Evolutionary conservation across 2,329 filamentous ascomycete species (phyloP).

Genomic region (Basipetospora sp.): DNA sequence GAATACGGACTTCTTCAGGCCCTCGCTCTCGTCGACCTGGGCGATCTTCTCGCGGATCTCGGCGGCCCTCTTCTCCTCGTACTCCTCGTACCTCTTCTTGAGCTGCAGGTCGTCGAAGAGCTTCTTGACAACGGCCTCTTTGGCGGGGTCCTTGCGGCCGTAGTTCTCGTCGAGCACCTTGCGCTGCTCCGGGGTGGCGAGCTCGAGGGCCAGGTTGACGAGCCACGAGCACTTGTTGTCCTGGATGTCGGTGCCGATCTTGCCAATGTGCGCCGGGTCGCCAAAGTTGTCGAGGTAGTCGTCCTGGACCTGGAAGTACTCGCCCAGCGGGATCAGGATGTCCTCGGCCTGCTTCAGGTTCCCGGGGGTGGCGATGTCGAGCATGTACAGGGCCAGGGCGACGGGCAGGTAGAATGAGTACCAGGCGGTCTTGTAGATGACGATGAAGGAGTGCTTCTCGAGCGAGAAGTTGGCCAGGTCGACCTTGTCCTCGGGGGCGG

Average conservation of each 20-base stretch:
- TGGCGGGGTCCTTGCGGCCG: slow-evolving; percentile 71
- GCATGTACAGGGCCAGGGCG: slow-evolving; percentile 73
- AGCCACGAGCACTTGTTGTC: slow-evolving; percentile 99
- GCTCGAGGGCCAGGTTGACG: slow-evolving; percentile 79
- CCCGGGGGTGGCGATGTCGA: slow-evolving; percentile 68
- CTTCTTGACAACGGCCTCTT: slow-evolving; percentile 76
- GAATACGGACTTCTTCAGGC: slow-evolving; percentile 81
- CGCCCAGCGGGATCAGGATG: slow-evolving; percentile 90
- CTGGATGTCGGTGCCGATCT: slow-evolving; percentile 97
- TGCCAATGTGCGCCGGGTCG: slow-evolving; percentile 81
- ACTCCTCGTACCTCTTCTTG: slow-evolving; percentile 69
- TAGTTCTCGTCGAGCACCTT: slow-evolving; percentile 83
- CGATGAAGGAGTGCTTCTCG: slow-evolving; percentile 93
- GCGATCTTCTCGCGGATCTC: slow-evolving; percentile 65
- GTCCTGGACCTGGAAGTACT: slow-evolving; percentile 99
- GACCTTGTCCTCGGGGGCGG: slow-evolving; percentile 84
- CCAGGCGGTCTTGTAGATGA: slow-evolving; percentile 98
- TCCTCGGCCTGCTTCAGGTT: slow-evolving; percentile 82
- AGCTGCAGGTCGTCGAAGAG: slow-evolving; percentile 77
- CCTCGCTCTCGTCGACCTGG: slow-evolving; percentile 68
- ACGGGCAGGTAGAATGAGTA: slow-evolving; percentile 99
- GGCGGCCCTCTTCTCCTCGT: slow-evolving; percentile 74
- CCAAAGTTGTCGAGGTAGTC: slow-evolving; percentile 98
- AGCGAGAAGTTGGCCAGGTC: slow-evolving; percentile 91
- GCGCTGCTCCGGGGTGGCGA: slow-evolving; percentile 71